Conservation (phyloP, 225 moss, liverwort and hornwort species). For the Ulota crispa region DNA sequence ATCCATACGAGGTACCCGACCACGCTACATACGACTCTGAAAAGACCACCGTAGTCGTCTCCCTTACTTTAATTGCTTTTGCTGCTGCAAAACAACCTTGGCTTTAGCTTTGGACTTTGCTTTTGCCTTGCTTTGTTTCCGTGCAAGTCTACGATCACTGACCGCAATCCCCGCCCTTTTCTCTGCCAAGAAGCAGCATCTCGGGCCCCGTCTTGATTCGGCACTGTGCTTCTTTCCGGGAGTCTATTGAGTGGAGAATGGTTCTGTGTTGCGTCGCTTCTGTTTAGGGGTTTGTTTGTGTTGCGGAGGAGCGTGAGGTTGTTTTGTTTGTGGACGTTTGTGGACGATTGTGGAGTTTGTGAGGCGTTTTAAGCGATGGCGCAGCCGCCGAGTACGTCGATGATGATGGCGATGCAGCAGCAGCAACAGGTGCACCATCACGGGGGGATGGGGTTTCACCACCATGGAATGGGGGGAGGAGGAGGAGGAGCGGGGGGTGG, state of each 20-base stretch:
- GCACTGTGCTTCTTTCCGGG: not conserved
- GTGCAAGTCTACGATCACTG: slow-evolving; percentile 27
- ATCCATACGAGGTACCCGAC: not conserved
- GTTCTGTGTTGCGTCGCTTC: not conserved
- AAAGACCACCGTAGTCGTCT: not conserved
- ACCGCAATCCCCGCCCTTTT: slow-evolving; percentile 41
- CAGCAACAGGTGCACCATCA: slow-evolving; percentile 45
- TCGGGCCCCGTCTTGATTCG: not conserved
- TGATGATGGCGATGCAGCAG: slow-evolving; percentile 63
- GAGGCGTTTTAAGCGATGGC: slow-evolving; percentile 26
- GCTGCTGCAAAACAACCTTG: not conserved
- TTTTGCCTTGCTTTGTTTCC: not conserved
- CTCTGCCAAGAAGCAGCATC: slow-evolving; percentile 37
- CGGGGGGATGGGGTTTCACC: slow-evolving; percentile 44
- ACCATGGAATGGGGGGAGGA: slow-evolving; percentile 30
- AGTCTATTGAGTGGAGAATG: not conserved
- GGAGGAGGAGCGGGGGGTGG: slow-evolving; percentile 26
- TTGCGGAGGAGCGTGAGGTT: too few species aligned
- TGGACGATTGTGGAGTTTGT: not conserved
- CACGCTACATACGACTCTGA: not conserved
- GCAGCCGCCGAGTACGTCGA: slow-evolving; percentile 55
- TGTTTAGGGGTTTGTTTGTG: slow-evolving; percentile 10
- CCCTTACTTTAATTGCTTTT: not conserved
- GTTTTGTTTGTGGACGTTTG: not conserved
- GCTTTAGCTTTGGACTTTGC: not conserved